Conservation (phyloP, 2,329 filamentous ascomycete species). For the Ophiostoma sp. region DNA sequence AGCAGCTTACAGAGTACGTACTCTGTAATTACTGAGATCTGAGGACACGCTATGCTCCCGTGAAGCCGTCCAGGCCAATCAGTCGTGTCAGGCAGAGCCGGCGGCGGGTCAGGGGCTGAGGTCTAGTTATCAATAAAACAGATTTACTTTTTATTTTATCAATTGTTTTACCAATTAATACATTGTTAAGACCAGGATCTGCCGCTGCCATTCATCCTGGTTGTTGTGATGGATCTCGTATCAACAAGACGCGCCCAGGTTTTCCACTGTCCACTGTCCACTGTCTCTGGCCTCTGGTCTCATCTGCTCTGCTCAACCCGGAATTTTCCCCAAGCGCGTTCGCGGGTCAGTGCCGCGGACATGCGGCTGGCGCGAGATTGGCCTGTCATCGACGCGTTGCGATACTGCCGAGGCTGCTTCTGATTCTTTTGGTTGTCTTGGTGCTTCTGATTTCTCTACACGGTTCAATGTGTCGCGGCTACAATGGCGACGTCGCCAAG, state of each 20-base stretch:
- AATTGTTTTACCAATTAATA: neutral
- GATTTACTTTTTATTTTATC: neutral
- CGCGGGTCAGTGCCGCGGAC: neutral
- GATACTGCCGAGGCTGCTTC: conserved; percentile 14
- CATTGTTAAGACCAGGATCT: neutral
- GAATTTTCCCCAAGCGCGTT: neutral
- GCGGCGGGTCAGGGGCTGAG: conserved; percentile 16
- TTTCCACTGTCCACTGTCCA: neutral
- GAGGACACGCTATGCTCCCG: conserved; percentile 12
- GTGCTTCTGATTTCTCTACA: neutral
- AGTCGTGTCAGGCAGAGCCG: neutral
- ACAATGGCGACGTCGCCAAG: neutral
- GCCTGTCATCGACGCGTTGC: neutral
- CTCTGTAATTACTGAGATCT: neutral
- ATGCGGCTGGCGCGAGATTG: conserved; percentile 1
- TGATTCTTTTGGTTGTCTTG: neutral
- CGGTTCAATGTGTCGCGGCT: neutral
- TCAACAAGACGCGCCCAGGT: neutral
- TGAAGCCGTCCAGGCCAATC: conserved; percentile 17
- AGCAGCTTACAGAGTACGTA: too few species aligned
- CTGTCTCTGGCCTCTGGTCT: neutral
- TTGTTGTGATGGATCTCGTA: conserved; percentile 12
- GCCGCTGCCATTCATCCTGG: neutral
- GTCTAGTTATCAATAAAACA: conserved; percentile 17
- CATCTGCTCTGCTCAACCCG: neutral